These are phyloP conservation scores for Breviolum minutum DNA, from an alignment of 73 alveolate genomes.

Conservation along the genomic window DNA sequence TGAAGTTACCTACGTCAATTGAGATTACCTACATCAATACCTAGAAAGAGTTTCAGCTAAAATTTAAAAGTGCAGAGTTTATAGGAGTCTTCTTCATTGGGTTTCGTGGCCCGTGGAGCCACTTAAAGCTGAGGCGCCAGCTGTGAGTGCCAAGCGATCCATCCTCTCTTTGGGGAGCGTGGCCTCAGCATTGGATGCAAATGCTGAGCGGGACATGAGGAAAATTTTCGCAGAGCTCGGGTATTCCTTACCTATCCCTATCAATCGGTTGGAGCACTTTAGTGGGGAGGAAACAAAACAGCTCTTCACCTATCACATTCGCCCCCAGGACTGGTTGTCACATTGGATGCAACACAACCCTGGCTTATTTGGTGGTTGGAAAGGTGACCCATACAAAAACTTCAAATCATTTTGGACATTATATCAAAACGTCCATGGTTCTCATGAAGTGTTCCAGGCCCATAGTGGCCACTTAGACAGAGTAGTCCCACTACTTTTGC, in stretches of 20 bases:
- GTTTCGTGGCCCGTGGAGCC: too few relatives aligned
- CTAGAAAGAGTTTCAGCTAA: too few relatives aligned
- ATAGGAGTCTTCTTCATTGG: neutral
- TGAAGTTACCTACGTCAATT: neutral
- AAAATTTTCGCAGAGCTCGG: neutral
- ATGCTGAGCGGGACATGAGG: neutral
- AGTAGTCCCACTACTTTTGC: neutral
- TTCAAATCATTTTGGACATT: slow-evolving; percentile 10
- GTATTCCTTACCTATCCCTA: neutral
- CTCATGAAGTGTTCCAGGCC: neutral
- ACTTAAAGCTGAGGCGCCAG: neutral
- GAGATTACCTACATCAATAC: too few relatives aligned
- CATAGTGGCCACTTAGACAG: neutral
- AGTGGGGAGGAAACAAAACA: too few relatives aligned
- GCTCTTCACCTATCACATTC: neutral
- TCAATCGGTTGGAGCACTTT: neutral
- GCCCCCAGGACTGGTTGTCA: neutral
- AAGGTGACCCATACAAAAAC: neutral
- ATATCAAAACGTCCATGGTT: neutral
- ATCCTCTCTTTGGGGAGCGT: neutral
- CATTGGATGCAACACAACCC: neutral
- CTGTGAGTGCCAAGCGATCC: neutral
- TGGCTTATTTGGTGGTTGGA: neutral
- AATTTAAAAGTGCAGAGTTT: neutral
- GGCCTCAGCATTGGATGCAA: neutral